Conservation (phyloP, 306 rosid species). For the Arachis stenosperma region DNA sequence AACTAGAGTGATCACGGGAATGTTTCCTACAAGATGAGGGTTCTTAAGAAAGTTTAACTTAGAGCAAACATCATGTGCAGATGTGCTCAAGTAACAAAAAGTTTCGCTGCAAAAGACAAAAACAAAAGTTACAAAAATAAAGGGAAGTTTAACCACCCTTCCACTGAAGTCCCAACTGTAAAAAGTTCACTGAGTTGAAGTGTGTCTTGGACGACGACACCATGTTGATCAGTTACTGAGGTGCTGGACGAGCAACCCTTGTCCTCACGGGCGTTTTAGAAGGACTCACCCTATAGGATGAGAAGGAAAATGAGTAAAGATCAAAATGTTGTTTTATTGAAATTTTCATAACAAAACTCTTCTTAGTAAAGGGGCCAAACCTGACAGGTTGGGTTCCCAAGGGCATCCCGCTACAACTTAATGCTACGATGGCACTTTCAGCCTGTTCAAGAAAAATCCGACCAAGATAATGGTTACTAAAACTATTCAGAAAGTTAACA, state of each 20-base stretch:
- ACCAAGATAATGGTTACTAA: conserved; percentile 17
- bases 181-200: conserved; percentile 37
- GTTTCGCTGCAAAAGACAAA: conserved; percentile 39
- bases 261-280: conserved; percentile 98
- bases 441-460: conserved; percentile 60
- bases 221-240: conserved; percentile 40
- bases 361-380: conserved; percentile 42
- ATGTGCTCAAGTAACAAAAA: conserved; percentile 40
- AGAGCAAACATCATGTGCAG: conserved; percentile 43
- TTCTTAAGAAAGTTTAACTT: conserved; percentile 50
- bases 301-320: conserved; percentile 26
- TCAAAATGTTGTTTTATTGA: not conserved
- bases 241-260: conserved; percentile 67
- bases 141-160: conserved; percentile 62
- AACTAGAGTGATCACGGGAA: conserved; percentile 18
- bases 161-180: conserved; percentile 50
- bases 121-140: conserved; percentile 58
- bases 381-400: conserved; percentile 91
- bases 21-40: conserved; percentile 41
- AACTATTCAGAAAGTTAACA: conserved; percentile 21
- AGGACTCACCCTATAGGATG: conserved; percentile 85
- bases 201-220: conserved; percentile 32
- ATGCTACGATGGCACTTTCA: conserved; percentile 89
- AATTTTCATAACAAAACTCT: conserved; percentile 14
- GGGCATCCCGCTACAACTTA: conserved; percentile 89